These are phyloP conservation scores for Ramicandelaber brevisporus DNA, from an alignment of 192 early-diverging fungal species.

Conservation along the genomic window DNA sequence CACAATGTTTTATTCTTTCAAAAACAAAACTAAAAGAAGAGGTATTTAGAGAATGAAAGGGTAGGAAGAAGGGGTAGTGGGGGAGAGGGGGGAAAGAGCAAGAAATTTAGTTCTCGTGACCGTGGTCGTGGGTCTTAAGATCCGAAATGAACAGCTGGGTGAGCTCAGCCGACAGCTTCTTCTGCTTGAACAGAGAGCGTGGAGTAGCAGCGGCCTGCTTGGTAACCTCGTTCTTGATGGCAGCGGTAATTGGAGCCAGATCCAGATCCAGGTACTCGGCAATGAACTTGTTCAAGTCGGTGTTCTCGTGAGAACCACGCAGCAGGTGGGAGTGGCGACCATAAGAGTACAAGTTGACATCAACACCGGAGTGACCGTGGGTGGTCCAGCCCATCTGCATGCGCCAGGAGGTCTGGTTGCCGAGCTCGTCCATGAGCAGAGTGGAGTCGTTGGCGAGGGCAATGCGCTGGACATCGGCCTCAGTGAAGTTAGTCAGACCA, in stretches of 20 bases:
- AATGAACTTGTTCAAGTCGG: conserved; percentile 55
- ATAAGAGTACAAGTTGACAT: conserved; percentile 83
- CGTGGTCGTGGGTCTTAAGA: too few species aligned
- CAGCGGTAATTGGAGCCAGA: conserved; percentile 25
- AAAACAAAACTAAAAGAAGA: too few species aligned
- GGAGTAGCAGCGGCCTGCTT: conserved; percentile 6
- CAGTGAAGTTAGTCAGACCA: conserved; percentile 38
- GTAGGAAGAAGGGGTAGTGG: too few species aligned
- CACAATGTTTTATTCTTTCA: too few species aligned
- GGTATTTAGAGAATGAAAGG: too few species aligned
- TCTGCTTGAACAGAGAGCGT: too few species aligned
- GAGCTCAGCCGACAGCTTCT: too few species aligned
- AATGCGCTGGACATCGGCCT: conserved; percentile 27
- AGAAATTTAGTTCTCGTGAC: too few species aligned
- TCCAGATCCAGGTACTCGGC: conserved; percentile 27
- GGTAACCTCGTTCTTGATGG: conserved; percentile 17
- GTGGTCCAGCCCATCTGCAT: conserved; percentile 58
- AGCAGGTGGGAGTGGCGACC: conserved; percentile 30
- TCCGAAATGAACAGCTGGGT: too few species aligned
- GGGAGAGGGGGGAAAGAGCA: too few species aligned
- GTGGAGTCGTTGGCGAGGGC: conserved; percentile 7
- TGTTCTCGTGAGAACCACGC: conserved; percentile 71
- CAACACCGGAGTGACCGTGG: conserved; percentile 80
- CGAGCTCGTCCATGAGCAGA: conserved; percentile 19
- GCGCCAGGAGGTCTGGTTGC: conserved; percentile 21